Evolutionary conservation across 2,329 filamentous ascomycete genomes (phyloP).

Genomic region (Grosmannia serpens): DNA sequence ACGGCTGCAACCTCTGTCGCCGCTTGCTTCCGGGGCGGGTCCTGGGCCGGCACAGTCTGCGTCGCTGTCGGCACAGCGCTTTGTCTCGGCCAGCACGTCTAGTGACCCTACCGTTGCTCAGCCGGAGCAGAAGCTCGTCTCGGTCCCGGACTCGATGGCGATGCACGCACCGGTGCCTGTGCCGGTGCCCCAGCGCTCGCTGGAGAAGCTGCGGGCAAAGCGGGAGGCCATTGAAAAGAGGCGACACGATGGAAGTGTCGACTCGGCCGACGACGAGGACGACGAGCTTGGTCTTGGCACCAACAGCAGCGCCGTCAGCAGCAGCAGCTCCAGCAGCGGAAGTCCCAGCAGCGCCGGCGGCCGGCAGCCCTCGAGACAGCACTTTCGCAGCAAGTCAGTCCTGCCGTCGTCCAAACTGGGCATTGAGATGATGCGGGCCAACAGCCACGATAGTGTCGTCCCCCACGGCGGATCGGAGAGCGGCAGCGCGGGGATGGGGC

Average conservation of each 20-base stretch:
- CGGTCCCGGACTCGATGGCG: conserved; percentile 52
- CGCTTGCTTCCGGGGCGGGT: not conserved
- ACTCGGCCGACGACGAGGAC: conserved; percentile 91
- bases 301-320: not conserved
- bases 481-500: conserved; percentile 23
- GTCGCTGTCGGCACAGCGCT: not conserved
- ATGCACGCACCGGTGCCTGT: conserved; percentile 29
- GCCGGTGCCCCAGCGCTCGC: conserved; percentile 46
- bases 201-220: conserved; percentile 64
- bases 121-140: conserved; percentile 34
- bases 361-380: conserved; percentile 28
- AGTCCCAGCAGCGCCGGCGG: conserved; percentile 23
- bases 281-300: conserved; percentile 60
- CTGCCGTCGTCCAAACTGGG: conserved; percentile 79
- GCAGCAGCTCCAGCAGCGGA: conserved; percentile 14
- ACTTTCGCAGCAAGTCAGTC: conserved; percentile 42
- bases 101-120: not conserved
- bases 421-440: conserved; percentile 96
- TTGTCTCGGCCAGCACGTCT: not conserved
- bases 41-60: not conserved
- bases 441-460: conserved; percentile 74
- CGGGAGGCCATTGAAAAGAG: conserved; percentile 65
- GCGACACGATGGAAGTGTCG: conserved; percentile 58
- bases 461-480: conserved; percentile 32
- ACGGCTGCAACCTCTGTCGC: not conserved